phyloP scores from a whole-genome alignment of 2,329 filamentous ascomycete species.

The Pestalotiopsis fici region DNA sequence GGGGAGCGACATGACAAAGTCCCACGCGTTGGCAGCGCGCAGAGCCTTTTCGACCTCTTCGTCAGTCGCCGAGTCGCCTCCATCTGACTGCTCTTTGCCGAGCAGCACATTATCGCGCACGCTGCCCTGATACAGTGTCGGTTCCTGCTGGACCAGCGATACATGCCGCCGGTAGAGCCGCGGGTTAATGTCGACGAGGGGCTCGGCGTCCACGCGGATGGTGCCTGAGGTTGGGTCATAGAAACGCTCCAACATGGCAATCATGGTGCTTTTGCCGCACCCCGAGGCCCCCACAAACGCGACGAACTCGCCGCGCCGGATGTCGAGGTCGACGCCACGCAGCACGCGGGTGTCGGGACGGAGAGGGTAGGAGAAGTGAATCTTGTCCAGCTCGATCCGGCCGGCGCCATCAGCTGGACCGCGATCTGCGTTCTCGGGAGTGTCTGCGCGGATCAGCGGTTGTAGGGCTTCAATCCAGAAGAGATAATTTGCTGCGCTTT shows the following conservation, averaged over 20 bases:
- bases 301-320: slow-evolving; percentile 49
- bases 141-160: slow-evolving; percentile 60
- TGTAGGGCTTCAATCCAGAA: slow-evolving; percentile 47
- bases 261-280: slow-evolving; percentile 63
- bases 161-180: slow-evolving; percentile 53
- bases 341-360: slow-evolving; percentile 41
- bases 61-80: slow-evolving; percentile 4
- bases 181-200: slow-evolving; percentile 42
- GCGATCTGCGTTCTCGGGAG: slow-evolving; percentile 36
- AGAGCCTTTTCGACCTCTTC: slow-evolving; percentile 13
- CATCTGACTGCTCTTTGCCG: neutral
- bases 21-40: slow-evolving; percentile 24
- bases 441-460: slow-evolving; percentile 39
- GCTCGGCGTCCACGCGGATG: slow-evolving; percentile 45
- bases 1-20: slow-evolving; percentile 51
- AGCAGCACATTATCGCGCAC: slow-evolving; percentile 34
- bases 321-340: slow-evolving; percentile 42
- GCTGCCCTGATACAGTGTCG: slow-evolving; percentile 49
- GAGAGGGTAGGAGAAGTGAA: slow-evolving; percentile 66
- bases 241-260: slow-evolving; percentile 51
- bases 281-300: slow-evolving; percentile 58
- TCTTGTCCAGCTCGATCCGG: slow-evolving; percentile 48
- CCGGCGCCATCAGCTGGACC: slow-evolving; percentile 27
- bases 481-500: slow-evolving; percentile 50
- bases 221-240: slow-evolving; percentile 44